A percentile compares a stretch with the other conserved stretches of the same genome.
Evolutionary conservation across 495 filamentous ascomycete genomes (phyloP).

Genomic region (Podospora anserina): DNA sequence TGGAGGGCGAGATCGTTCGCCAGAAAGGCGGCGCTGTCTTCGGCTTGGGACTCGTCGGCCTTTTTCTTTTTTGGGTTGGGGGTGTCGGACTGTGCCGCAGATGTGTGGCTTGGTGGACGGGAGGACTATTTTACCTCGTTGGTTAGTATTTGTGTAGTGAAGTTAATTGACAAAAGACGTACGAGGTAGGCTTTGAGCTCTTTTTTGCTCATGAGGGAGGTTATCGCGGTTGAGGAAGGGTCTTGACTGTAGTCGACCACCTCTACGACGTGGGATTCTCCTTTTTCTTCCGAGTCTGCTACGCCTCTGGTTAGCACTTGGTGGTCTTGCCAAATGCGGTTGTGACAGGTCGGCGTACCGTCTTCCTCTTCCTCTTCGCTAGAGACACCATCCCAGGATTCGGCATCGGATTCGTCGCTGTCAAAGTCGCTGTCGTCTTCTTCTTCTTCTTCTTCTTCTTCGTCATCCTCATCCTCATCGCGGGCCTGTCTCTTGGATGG

Average conservation of each 20-base stretch:
- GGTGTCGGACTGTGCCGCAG: conserved; percentile 19
- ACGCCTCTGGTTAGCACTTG: neutral
- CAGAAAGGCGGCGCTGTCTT: conserved; percentile 55
- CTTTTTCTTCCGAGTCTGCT: conserved; percentile 7
- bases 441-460: conserved; percentile 21
- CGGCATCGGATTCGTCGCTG: conserved; percentile 34
- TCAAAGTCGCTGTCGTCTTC: conserved; percentile 30
- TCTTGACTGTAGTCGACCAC: conserved; percentile 60
- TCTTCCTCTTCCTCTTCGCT: conserved; percentile 35
- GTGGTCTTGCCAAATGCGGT: neutral
- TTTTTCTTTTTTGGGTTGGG: conserved; percentile 34
- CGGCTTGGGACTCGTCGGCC: conserved; percentile 38
- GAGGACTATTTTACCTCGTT: conserved; percentile 40
- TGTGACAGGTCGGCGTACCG: conserved; percentile 13
- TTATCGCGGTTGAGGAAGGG: conserved; percentile 25
- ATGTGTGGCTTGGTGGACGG: conserved; percentile 37
- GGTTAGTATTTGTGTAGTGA: conserved; percentile 10
- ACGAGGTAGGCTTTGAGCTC: conserved; percentile 80
- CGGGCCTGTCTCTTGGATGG: conserved; percentile 22
- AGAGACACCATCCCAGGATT: conserved; percentile 68
- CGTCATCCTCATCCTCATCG: conserved; percentile 23
- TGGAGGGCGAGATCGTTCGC: conserved; percentile 93
- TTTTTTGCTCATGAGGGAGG: conserved; percentile 55
- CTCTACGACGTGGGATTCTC: conserved; percentile 42
- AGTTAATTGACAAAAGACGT: conserved; percentile 20